Evolutionary conservation across 768 basidiomycete genomes (phyloP).

Genomic region (Baorangia bicolor): DNA sequence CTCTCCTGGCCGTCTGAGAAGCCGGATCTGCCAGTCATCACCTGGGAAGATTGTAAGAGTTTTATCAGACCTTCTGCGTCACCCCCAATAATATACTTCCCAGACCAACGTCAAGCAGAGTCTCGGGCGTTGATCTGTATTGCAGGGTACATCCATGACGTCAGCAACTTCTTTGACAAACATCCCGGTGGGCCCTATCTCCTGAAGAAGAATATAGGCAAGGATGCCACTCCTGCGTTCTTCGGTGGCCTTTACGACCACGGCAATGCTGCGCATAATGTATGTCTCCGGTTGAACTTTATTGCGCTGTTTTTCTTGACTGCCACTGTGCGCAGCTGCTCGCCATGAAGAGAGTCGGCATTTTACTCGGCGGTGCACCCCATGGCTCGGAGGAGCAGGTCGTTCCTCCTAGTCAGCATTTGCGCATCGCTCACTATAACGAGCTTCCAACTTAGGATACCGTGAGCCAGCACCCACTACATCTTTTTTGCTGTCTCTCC

Average conservation of each 20-base stretch:
- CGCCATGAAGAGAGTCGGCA: slow-evolving; percentile 11
- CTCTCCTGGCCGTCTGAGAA: slow-evolving; percentile 74
- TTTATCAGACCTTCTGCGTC: too few species aligned
- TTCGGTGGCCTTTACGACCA: slow-evolving; percentile 87
- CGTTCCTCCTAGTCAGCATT: slow-evolving; percentile 5
- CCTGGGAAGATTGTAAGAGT: slow-evolving; percentile 74
- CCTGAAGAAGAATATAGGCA: slow-evolving; percentile 79
- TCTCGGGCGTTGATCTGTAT: slow-evolving; percentile 82
- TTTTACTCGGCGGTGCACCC: slow-evolving; percentile 7
- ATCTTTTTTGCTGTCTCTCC: too few species aligned
- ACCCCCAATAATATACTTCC: slow-evolving; percentile 5
- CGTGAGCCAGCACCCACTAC: too few species aligned
- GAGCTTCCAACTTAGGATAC: background rate
- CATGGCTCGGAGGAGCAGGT: slow-evolving; percentile 5
- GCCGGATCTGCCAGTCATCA: slow-evolving; percentile 77
- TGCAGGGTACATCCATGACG: slow-evolving; percentile 89
- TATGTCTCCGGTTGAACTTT: slow-evolving; percentile 34
- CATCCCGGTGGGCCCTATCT: slow-evolving; percentile 86
- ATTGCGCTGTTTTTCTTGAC: background rate
- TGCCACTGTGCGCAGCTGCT: background rate
- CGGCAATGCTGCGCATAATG: slow-evolving; percentile 80
- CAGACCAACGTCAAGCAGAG: slow-evolving; percentile 74
- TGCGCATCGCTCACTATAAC: slow-evolving; percentile 1
- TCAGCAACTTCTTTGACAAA: slow-evolving; percentile 74
- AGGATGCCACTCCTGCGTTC: slow-evolving; percentile 88